A percentile compares a stretch with the other conserved stretches of the same genome.
Evolutionary conservation across 192 early-diverging fungal genomes (phyloP).

Genomic region (Coemansia reversa): DNA sequence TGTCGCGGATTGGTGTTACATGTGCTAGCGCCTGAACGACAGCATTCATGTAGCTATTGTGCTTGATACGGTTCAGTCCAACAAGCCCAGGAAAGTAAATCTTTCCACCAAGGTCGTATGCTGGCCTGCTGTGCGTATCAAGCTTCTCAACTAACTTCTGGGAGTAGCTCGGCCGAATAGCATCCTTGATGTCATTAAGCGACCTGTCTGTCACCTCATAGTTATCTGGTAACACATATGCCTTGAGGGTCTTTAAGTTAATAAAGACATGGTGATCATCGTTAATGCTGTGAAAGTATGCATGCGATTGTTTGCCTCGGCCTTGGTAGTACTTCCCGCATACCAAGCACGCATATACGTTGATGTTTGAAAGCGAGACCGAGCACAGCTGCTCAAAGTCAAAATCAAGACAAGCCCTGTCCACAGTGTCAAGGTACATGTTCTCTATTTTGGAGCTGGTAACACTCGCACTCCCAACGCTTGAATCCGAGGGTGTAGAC

Average conservation of each 20-base stretch:
- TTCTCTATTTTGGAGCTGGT: slow-evolving; percentile 24
- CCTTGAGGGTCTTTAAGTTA: slow-evolving; percentile 79
- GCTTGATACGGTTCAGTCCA: slow-evolving; percentile 92
- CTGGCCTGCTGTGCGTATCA: slow-evolving; percentile 56
- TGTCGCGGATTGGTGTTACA: slow-evolving; percentile 80
- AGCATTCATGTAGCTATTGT: slow-evolving; percentile 93
- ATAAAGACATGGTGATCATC: slow-evolving; percentile 96
- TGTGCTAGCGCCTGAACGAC: slow-evolving; percentile 87
- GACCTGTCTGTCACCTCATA: slow-evolving; percentile 88
- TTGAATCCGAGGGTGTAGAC: not conserved
- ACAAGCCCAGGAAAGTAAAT: slow-evolving; percentile 88
- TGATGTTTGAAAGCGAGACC: slow-evolving; percentile 87
- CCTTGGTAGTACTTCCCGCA: slow-evolving; percentile 97
- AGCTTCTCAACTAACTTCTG: slow-evolving; percentile 63
- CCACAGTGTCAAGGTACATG: slow-evolving; percentile 82
- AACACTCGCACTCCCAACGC: not conserved
- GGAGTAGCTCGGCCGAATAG: slow-evolving; percentile 79
- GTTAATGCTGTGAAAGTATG: slow-evolving; percentile 94
- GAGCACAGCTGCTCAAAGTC: slow-evolving; percentile 98
- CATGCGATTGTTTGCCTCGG: slow-evolving; percentile 84
- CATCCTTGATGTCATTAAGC: slow-evolving; percentile 90
- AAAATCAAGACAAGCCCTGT: slow-evolving; percentile 88
- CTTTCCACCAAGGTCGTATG: slow-evolving; percentile 84
- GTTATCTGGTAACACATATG: slow-evolving; percentile 90
- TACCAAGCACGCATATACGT: slow-evolving; percentile 94